Conservation (phyloP, 164 flowering plant genomes). For the Piper betle region DNA sequence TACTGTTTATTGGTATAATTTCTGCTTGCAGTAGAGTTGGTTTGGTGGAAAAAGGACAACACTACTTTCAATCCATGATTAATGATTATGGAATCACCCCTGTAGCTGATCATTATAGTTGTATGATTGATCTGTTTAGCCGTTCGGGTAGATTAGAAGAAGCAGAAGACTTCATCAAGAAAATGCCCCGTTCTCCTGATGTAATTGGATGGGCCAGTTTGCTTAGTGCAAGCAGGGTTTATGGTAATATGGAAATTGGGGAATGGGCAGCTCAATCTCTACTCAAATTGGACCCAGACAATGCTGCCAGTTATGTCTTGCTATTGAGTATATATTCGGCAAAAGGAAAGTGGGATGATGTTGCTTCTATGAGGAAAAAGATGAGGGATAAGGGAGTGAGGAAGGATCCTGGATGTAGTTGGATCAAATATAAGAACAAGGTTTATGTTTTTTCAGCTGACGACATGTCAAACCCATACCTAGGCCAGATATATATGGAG, state of each 20-base stretch:
- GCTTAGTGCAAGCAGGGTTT: conserved; percentile 70
- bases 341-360: conserved; percentile 59
- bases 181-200: conserved; percentile 71
- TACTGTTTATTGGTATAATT: conserved; percentile 70
- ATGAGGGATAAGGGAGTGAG: conserved; percentile 57
- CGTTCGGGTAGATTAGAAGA: conserved; percentile 73
- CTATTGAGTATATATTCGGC: conserved; percentile 73
- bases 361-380: conserved; percentile 49
- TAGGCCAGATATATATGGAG: conserved; percentile 47
- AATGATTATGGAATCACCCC: conserved; percentile 46
- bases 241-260: conserved; percentile 64
- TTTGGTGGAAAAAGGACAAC: conserved; percentile 50
- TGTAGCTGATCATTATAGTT: conserved; percentile 59
- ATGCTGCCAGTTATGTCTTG: conserved; percentile 71
- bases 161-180: conserved; percentile 50
- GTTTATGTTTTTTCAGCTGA: conserved; percentile 71
- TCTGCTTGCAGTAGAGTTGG: conserved; percentile 94
- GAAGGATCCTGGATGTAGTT: conserved; percentile 85
- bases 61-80: conserved; percentile 51
- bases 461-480: conserved; percentile 51
- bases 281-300: conserved; percentile 52
- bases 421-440: conserved; percentile 71
- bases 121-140: conserved; percentile 80
- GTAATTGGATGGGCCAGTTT: conserved; percentile 66
- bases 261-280: conserved; percentile 77